Base-by-base conservation (phyloP, 2,329 filamentous ascomycete species). In the Cercospora sp. region DNA sequence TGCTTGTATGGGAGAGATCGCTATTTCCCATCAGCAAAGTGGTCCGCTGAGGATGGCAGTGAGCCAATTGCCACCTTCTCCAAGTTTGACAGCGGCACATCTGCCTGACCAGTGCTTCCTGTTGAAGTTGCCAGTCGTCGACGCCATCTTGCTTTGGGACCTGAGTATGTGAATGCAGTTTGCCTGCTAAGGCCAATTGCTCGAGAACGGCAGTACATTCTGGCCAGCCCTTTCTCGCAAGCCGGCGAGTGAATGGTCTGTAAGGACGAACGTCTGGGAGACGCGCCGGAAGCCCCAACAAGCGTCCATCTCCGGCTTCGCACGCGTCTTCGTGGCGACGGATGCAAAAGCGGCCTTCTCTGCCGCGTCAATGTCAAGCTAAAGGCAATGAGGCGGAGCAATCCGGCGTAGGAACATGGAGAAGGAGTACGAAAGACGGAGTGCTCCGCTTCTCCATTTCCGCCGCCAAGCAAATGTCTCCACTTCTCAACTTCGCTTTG, bases 1-100 rank as follows among this genome's bases (percentile, higher is more conserved):
- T 65, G 45, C 28, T 57, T 24, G 18, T 65, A 65, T 43, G 62
- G 62, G 9, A 65, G 30, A n/a, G 51, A 16, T 43, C 24, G 57
- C 62, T 65, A n/a, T 13, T 18, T 16, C 40, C 3, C 21, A n/a
- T 61, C 37, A 45, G 21, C 21, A n/a, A 21, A 37, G 21, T 24
- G 59, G 6, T 62, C 5, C 13, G 10, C 7, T 1, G 3, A 40
- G 6, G 3, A n/a, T 32, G 28, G 37, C 37, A 49, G 8, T 21
- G n/a, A 49, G 18, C 43, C 18, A 5, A 49, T 4, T 49, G 43
- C 26, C 10, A 62, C 60, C 37, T 62, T 65, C 32, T 65, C 62
- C 18, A 65, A 9, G 8, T 58, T 65, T 1, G 62, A 65, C 1
- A 65, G 28, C 18, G 62, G 62, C 18, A 65, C 30, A 28, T 37